These are phyloP conservation scores for Talaromyces trachyspermus DNA, from an alignment of 495 filamentous ascomycete species.

Conservation along the genomic window DNA sequence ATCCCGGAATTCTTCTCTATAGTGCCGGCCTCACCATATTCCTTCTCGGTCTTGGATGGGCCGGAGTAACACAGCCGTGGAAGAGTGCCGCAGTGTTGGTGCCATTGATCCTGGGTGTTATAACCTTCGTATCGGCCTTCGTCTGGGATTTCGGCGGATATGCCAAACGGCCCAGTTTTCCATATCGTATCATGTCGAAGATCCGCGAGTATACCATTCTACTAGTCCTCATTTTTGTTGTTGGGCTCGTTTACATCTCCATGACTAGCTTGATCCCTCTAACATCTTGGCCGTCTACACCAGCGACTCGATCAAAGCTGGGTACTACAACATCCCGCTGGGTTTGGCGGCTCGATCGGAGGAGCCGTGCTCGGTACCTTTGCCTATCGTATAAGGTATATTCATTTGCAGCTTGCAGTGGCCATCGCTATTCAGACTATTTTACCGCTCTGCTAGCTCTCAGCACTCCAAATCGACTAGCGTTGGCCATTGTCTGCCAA, in stretches of 20 bases:
- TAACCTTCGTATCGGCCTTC: background rate
- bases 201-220: slow-evolving; percentile 1
- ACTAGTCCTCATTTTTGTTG: background rate
- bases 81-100: slow-evolving; percentile 2
- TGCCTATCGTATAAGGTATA: slow-evolving; percentile 2
- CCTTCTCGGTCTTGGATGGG: slow-evolving; percentile 1
- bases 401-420: slow-evolving; percentile 2
- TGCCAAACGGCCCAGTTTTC: slow-evolving; percentile 2
- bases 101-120: background rate
- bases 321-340: slow-evolving; percentile 6
- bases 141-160: slow-evolving; percentile 3
- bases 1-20: background rate
- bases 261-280: slow-evolving; percentile 8
- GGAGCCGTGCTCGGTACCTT: background rate
- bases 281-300: slow-evolving; percentile 7
- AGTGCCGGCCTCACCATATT: background rate
- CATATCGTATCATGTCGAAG: slow-evolving; percentile 1
- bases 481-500: slow-evolving; percentile 7
- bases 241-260: slow-evolving; percentile 2
- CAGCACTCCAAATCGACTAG: slow-evolving; percentile 3
- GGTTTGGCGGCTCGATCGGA: slow-evolving; percentile 2
- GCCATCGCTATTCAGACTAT: slow-evolving; percentile 9
- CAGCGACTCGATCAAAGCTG: slow-evolving; percentile 7
- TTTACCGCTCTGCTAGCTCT: slow-evolving; percentile 7
- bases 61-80: slow-evolving; percentile 1